phyloP scores from a whole-genome alignment of 176 grass and related monocot genomes.

The Cymbopogon citratus region DNA sequence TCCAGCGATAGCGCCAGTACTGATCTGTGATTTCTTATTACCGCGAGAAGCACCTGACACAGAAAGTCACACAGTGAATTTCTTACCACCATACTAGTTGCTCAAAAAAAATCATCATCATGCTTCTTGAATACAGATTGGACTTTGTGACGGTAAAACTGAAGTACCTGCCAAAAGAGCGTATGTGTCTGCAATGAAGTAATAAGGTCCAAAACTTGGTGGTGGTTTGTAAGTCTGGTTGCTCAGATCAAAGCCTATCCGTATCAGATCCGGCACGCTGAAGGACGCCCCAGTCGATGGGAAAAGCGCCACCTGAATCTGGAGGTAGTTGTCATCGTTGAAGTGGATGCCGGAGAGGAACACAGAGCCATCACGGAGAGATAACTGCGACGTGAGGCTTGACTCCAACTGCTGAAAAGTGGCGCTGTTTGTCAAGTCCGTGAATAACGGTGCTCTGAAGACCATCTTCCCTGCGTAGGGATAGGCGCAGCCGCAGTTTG shows the following conservation, averaged over 20 bases:
- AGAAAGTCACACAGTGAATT: constrained; percentile 21
- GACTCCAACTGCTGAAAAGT: constrained; percentile 49
- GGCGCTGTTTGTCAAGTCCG: constrained; percentile 25
- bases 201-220: constrained; percentile 48
- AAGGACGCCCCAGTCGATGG: constrained; percentile 41
- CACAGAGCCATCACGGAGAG: constrained; percentile 30
- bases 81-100: neutral
- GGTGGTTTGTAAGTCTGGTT: constrained; percentile 57
- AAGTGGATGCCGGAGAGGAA: constrained; percentile 31
- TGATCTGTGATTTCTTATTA: constrained; percentile 40
- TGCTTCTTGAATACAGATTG: neutral
- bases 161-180: constrained; percentile 34
- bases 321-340: constrained; percentile 50
- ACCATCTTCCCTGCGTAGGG: constrained; percentile 61
- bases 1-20: constrained; percentile 53
- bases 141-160: constrained; percentile 1
- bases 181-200: constrained; percentile 48
- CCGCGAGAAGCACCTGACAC: constrained; percentile 26
- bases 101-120: neutral
- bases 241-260: constrained; percentile 39
- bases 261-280: constrained; percentile 38
- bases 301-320: constrained; percentile 54
- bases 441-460: constrained; percentile 68
- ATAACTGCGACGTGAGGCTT: constrained; percentile 25
- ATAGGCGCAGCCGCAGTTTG: constrained; percentile 57